Base-by-base conservation (phyloP, 768 basidiomycete species). In the Amyloporia xantha region DNA sequence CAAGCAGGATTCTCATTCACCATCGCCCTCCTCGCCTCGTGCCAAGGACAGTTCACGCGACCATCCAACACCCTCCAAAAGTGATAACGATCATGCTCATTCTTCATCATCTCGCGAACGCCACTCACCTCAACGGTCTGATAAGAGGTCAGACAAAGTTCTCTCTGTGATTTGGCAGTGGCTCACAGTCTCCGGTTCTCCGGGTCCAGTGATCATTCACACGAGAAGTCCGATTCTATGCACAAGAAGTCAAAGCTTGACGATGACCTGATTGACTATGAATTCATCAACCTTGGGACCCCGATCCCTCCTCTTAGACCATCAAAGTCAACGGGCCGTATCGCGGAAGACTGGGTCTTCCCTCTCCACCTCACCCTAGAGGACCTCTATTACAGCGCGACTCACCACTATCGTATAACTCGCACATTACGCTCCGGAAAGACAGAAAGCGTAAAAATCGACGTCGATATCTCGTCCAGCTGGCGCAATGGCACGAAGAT, bases 321-420 rank as follows among this genome's bases (percentile, higher is more conserved):
- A 6, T 50, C 54, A 17, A 48, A 48, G 11, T 36, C 53, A 15
- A 7, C 19, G 21, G 6, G n/a, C 6, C 44, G 33, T 42, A 27
- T 33, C 36, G 69, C 73, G 25, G 75, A 74, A 52, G 83, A 84
- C 60, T 86, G 84, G 82, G 68, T 75, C n/a, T 85, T 82, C 65
- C 76, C 81, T 0, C 73, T 86, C 4, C 68, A 71, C 15, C 63
- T 84, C 47, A 72, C 76, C 1, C 72, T 86, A 17, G 79, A 84
- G 49, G 82, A 85, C 53, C 68, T 86, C 28, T 79, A 75, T 60
- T 63, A 62, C 20, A 82, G 84, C 25, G 73, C 74, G 41, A 68
- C 67, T 13, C 78, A 76, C 55, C 72, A 69, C 48, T 84, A 83
- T 57, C 73, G 77, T 44, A 75, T 86, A 54, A 80, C 75, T 35